phyloP scores from a whole-genome alignment of 2,329 filamentous ascomycete species.

The Beauveria pseudobassiana region DNA sequence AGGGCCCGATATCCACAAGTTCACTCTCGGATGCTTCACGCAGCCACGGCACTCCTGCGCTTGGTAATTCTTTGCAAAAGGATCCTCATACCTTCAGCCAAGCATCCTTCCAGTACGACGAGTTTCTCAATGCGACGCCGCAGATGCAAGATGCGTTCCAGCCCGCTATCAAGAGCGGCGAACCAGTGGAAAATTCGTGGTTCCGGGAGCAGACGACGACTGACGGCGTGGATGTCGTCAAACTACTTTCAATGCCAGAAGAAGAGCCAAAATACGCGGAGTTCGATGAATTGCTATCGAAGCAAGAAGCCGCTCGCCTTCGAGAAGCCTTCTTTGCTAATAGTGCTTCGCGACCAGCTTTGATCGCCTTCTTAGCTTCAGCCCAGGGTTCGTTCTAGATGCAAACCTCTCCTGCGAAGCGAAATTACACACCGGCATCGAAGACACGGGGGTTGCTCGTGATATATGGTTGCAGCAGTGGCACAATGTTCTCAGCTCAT shows the following conservation, averaged over 20 bases:
- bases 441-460: conserved; percentile 31
- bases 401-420: conserved; percentile 16
- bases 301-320: conserved; percentile 8
- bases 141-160: background rate
- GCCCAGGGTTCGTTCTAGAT: conserved; percentile 33
- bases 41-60: background rate
- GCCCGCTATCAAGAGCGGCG: background rate
- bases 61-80: background rate
- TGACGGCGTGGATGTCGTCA: conserved; percentile 14
- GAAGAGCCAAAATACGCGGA: background rate
- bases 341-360: conserved; percentile 16
- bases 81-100: background rate
- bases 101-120: background rate
- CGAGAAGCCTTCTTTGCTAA: background rate
- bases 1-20: background rate
- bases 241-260: conserved; percentile 13
- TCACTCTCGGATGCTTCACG: background rate
- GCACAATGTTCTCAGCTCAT: conserved; percentile 47
- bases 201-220: conserved; percentile 10
- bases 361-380: conserved; percentile 45
- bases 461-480: conserved; percentile 46
- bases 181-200: background rate
- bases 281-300: background rate
- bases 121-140: background rate
- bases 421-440: conserved; percentile 30